A percentile compares a stretch with the other conserved stretches of the same genome.
Conservation (phyloP, 2,329 filamentous ascomycete species). For the Diaporthe amygdali region DNA sequence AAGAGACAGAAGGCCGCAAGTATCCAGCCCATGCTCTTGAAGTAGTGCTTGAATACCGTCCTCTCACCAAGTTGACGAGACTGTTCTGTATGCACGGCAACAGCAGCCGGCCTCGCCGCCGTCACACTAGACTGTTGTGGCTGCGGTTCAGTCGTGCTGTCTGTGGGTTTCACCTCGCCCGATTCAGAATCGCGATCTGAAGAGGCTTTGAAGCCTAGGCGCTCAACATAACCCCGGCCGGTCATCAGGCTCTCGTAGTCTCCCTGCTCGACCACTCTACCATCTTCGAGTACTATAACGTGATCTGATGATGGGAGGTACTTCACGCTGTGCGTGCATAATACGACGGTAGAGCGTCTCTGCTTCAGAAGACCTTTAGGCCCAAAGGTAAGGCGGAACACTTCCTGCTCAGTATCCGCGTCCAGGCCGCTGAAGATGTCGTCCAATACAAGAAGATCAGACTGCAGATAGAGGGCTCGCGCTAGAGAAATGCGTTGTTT, state of each 20-base stretch:
- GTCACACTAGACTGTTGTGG: too few relatives aligned
- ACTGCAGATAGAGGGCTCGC: constrained; percentile 30
- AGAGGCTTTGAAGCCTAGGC: constrained; percentile 39
- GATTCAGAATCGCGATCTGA: constrained; percentile 23
- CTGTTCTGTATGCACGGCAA: too few relatives aligned
- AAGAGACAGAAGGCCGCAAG: constrained; percentile 15
- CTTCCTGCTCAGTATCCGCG: constrained; percentile 44
- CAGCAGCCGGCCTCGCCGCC: too few relatives aligned
- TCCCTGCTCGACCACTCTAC: constrained; percentile 49
- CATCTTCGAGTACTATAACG: constrained; percentile 49
- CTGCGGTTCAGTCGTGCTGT: constrained; percentile 19
- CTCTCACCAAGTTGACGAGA: constrained; percentile 15
- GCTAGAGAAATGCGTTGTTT: constrained; percentile 35
- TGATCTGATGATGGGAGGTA: constrained; percentile 48
- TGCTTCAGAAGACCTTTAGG: constrained; percentile 36
- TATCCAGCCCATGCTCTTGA: constrained; percentile 34
- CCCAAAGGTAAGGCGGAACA: constrained; percentile 45
- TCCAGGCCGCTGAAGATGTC: constrained; percentile 48
- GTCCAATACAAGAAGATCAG: constrained; percentile 41
- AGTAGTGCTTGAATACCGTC: constrained; percentile 42
- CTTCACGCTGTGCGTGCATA: constrained; percentile 46
- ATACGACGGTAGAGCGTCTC: constrained; percentile 32
- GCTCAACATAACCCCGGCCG: constrained; percentile 44
- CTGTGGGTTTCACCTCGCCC: background rate
- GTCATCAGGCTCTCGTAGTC: constrained; percentile 42